Conservation (phyloP, 192 early-diverging fungal genomes). For the Linnemannia zychae region DNA sequence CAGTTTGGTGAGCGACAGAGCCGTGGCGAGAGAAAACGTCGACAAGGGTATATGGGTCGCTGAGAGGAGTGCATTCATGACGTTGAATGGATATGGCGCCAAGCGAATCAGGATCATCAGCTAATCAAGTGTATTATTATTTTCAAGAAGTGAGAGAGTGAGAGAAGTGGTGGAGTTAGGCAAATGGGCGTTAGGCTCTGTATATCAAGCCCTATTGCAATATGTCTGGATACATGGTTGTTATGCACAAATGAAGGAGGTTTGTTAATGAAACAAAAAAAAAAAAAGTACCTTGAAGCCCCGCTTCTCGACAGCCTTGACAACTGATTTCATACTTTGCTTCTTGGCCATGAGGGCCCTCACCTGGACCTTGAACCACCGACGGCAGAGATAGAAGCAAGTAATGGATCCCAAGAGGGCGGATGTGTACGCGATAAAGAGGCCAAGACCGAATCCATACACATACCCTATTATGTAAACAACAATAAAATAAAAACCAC, state of each 20-base stretch:
- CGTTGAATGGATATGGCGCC: slow-evolving; percentile 80
- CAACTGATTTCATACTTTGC: slow-evolving; percentile 63
- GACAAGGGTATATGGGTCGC: slow-evolving; percentile 66
- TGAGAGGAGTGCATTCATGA: slow-evolving; percentile 71
- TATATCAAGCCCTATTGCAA: neutral
- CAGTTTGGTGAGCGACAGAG: slow-evolving; percentile 68
- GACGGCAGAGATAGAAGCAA: slow-evolving; percentile 67
- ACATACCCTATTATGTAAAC: slow-evolving; percentile 63
- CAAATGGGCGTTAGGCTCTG: neutral
- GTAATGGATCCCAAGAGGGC: slow-evolving; percentile 67
- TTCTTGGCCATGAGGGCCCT: slow-evolving; percentile 59
- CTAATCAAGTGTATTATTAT: too few relatives aligned
- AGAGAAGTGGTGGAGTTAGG: neutral
- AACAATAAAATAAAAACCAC: too few relatives aligned
- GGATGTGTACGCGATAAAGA: slow-evolving; percentile 72
- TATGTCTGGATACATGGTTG: neutral
- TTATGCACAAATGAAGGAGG: neutral
- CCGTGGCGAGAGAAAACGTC: slow-evolving; percentile 65
- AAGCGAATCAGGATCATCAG: slow-evolving; percentile 75
- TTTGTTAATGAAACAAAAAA: neutral
- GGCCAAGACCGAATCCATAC: slow-evolving; percentile 72
- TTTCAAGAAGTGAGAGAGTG: neutral
- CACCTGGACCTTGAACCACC: slow-evolving; percentile 63
- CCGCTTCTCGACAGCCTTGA: slow-evolving; percentile 72
- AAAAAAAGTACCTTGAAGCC: slow-evolving; percentile 67